Evolutionary conservation across 345 rosid genomes (phyloP), one percentile per base, ranked within the genome.

Genomic region (Linum lewisii): DNA sequence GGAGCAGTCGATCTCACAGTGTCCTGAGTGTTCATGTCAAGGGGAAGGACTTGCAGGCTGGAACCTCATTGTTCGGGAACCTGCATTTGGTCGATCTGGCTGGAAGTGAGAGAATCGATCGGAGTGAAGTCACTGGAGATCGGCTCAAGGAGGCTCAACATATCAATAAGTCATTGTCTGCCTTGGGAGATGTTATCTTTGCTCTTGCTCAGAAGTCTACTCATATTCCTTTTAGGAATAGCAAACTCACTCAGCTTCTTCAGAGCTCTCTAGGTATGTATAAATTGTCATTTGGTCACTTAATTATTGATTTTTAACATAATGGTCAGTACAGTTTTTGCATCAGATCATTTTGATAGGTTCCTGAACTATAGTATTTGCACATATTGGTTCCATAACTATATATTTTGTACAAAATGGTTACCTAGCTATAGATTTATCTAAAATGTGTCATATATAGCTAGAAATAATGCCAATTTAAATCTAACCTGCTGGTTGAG

Each of bases 1-100:
- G 99, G 75, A 94, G 99, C 61, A 87, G 96, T 51, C 97, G 99
- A 8, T 94, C 99, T 11, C 99, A 94, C 87, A 94, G 99, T 69
- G 79, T 94, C 63, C 84, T 94, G 54, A 85, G 92, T 3, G 67
- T 94, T 58, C 92, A 94, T 51, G 97, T 90, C 47, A 83, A 81
- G 0, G 99, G 97, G 36, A 87, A 74, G 68, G 95, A 90, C 55
- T 37, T 79, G 69, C 79, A 82, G 64, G 78, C 75, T 1, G 86
- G 87, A 54, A 59, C 69, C 61, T 21, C 75, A 0, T 38, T 84
- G 61, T 76, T 72, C 6, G 99, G 99, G 0, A 85, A 82, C 65
- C 95, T 94, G 65, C 97, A 90, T 75, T 70, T 94, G 73, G 88
- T 94, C 56, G 99, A 94, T 80, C 80, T 94, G 47, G 99, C 99